Base-by-base conservation (phyloP, 768 basidiomycete species). In the Wakefieldia striispora region DNA sequence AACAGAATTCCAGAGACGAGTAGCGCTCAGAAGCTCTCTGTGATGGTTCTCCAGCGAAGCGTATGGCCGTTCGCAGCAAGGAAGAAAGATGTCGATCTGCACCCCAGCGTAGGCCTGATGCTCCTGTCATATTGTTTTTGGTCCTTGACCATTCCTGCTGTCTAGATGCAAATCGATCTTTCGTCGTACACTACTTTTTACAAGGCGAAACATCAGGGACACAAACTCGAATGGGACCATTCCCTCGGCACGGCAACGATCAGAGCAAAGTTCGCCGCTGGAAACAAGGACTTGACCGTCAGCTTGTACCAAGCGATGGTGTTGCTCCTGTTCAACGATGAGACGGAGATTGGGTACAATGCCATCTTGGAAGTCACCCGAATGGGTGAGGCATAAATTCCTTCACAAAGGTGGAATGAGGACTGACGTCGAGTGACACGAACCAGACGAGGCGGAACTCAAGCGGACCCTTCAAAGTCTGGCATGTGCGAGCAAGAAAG, bases 261-360 rank as follows among this genome's bases (percentile, higher is more conserved):
- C 49, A 82, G 70, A 48, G 89, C 82, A 4, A 66, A 74, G 39
- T 98, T 98, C 70, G 70, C 71, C 2, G 67, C 69, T 7, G 86
- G 80, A 1, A 67, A 72, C 55, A 98, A 98, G 67, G 95, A 98
- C 65, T 76, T 99, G 36, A 83, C 86, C 12, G 86, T 98, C 57
- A 92, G 88, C 62, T 73, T 98, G 67, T 94, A 90, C 65, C 97
- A 99, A 65, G 87, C 87, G 0, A 67, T 89, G n/a, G 80, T 97
- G 3, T 70, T 98, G 0, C 70, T 97, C 17, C 75, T 92, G 12
- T 98, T 97, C 77, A 93, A 97, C 59, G 78, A 86, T 2, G 72
- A 74, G 41, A 58, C 60, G 14, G 81, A 81, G 55, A 62, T 91
- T 3, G 67, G 75, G 2, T 93, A 86, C 67, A 63, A 65, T 29